A percentile compares a stretch with the other conserved stretches of the same genome.
Conservation (phyloP, 345 rosid species). For the Gossypium herbaceum region DNA sequence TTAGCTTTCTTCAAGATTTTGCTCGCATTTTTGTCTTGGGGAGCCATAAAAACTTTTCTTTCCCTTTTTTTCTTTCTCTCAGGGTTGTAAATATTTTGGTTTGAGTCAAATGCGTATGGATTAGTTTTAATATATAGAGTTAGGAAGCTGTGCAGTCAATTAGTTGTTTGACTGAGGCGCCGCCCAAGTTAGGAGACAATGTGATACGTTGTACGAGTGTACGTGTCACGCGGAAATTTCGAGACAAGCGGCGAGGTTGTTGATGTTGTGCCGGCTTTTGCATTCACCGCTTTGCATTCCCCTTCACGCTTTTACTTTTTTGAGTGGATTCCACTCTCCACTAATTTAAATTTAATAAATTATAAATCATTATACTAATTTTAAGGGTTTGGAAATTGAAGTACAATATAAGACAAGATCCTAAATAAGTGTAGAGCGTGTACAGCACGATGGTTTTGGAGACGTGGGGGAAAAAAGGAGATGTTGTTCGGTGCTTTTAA, state of each 20-base stretch:
- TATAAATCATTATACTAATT: too few species aligned
- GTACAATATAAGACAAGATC: too few species aligned
- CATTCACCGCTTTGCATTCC: slow-evolving; percentile 25
- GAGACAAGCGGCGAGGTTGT: slow-evolving; percentile 32
- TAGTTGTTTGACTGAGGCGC: slow-evolving; percentile 40
- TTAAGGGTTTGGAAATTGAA: too few species aligned
- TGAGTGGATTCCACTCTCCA: slow-evolving; percentile 21
- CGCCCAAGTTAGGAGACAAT: slow-evolving; percentile 38
- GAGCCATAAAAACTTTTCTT: slow-evolving; percentile 27
- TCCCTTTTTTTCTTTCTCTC: not conserved
- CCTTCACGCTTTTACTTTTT: slow-evolving; percentile 8
- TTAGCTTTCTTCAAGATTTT: not conserved
- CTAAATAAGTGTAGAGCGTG: not conserved
- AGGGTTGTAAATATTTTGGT: not conserved
- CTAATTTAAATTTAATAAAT: not conserved
- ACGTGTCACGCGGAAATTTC: slow-evolving; percentile 51
- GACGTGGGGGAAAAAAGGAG: not conserved
- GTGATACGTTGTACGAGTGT: slow-evolving; percentile 27
- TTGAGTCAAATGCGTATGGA: not conserved
- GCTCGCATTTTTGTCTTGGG: slow-evolving; percentile 16
- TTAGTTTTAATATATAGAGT: slow-evolving; percentile 8
- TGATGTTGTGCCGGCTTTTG: slow-evolving; percentile 36
- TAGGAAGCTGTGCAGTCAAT: slow-evolving; percentile 26
- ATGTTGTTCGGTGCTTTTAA: slow-evolving; percentile 5
- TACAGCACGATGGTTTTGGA: not conserved